Evolutionary conservation across 176 grass and related monocot genomes (phyloP).

Genomic region (Carex scoparia): DNA sequence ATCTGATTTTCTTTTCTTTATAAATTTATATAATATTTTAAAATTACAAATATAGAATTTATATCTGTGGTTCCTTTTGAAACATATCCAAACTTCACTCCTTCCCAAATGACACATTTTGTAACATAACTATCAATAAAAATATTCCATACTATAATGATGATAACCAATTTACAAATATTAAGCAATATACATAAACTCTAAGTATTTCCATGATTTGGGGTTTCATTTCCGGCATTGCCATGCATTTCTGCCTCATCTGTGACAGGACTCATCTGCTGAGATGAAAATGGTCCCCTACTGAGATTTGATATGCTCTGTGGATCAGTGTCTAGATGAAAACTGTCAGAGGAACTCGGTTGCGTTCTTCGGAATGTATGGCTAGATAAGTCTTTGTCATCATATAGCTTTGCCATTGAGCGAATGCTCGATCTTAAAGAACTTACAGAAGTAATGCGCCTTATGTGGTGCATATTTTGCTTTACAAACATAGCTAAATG

Average conservation of each 20-base stretch:
- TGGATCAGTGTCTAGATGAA: neutral
- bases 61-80: neutral
- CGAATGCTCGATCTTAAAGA: slow-evolving; percentile 8
- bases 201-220: neutral
- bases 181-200: neutral
- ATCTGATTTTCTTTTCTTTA: neutral
- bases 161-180: neutral
- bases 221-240: neutral
- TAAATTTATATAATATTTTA: neutral
- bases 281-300: neutral
- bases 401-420: slow-evolving; percentile 15
- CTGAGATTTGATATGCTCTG: slow-evolving; percentile 15
- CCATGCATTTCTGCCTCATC: neutral
- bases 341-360: neutral
- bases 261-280: neutral
- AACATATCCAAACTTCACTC: neutral
- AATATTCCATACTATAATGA: neutral
- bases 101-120: neutral
- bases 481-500: neutral
- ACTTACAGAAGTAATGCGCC: neutral
- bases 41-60: neutral
- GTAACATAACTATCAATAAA: neutral
- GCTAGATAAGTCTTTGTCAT: slow-evolving; percentile 12
- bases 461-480: neutral
- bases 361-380: slow-evolving; percentile 7